Conservation (phyloP, 1,284 basidiomycete genomes). For the Moniliella sp. region DNA sequence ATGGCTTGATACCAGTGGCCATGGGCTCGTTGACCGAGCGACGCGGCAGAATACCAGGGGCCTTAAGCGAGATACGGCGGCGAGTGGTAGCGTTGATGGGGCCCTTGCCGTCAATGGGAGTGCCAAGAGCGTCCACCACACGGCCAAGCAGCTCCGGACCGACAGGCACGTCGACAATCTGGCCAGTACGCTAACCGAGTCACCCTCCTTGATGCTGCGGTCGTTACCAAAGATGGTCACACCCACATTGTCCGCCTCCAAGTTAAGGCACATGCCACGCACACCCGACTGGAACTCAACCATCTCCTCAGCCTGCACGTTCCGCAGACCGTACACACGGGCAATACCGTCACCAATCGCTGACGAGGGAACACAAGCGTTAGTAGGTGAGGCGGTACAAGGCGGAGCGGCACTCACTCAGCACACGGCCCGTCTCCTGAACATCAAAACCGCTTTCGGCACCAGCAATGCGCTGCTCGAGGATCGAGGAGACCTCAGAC, state of each 20-base stretch:
- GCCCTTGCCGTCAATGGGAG: slow-evolving; percentile 97
- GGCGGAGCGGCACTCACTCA: slow-evolving; percentile 48
- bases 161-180: slow-evolving; percentile 97
- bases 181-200: slow-evolving; percentile 97
- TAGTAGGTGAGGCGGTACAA: neutral
- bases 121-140: slow-evolving; percentile 95
- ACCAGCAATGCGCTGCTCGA: slow-evolving; percentile 92
- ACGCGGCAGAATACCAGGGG: slow-evolving; percentile 92
- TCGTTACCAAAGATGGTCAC: slow-evolving; percentile 99
- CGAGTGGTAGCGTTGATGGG: slow-evolving; percentile 79
- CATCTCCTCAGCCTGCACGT: slow-evolving; percentile 93
- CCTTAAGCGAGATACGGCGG: slow-evolving; percentile 89
- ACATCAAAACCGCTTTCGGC: slow-evolving; percentile 71
- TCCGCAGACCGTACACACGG: slow-evolving; percentile 69
- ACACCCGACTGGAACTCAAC: slow-evolving; percentile 99
- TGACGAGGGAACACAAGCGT: slow-evolving; percentile 28
- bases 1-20: slow-evolving; percentile 99
- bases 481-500: slow-evolving; percentile 93
- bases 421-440: slow-evolving; percentile 92
- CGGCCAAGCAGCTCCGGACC: slow-evolving; percentile 80
- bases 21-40: slow-evolving; percentile 99
- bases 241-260: slow-evolving; percentile 99
- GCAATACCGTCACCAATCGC: slow-evolving; percentile 99
- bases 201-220: slow-evolving; percentile 96
- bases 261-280: slow-evolving; percentile 76